phyloP scores from a whole-genome alignment of 345 rosid genomes.

The Brassica cretica region DNA sequence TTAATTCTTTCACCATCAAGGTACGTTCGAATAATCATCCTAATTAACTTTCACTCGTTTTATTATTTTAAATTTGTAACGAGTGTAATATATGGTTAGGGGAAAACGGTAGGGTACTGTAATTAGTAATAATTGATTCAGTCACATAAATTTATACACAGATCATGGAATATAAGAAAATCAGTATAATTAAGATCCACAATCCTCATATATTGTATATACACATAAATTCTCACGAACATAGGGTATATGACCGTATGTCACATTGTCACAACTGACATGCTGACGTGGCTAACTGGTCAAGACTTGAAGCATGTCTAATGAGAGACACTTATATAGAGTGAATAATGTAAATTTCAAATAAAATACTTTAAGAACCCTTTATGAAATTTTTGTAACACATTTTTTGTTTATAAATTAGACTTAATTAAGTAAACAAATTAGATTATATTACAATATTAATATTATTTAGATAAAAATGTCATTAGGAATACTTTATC shows the following conservation, averaged over 20 bases:
- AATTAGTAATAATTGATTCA: constrained; percentile 29
- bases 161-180: constrained; percentile 12
- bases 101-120: constrained; percentile 34
- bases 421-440: background rate
- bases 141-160: constrained; percentile 16
- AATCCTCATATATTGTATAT: constrained; percentile 23
- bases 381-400: background rate
- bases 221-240: constrained; percentile 14
- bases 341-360: background rate
- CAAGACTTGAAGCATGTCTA: background rate
- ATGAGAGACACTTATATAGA: background rate
- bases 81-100: constrained; percentile 8
- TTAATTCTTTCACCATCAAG: constrained; percentile 95
- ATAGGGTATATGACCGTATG: constrained; percentile 14
- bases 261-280: constrained; percentile 15
- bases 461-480: background rate
- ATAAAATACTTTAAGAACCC: background rate
- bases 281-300: background rate
- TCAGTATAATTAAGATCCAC: background rate
- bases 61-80: background rate
- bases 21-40: constrained; percentile 45
- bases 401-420: background rate
- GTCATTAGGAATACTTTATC: background rate
- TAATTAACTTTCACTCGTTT: background rate
- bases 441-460: background rate